These are phyloP conservation scores for Saccharomycopsis synnaedendra DNA, from an alignment of 805 yeast genomes.

Conservation along the genomic window DNA sequence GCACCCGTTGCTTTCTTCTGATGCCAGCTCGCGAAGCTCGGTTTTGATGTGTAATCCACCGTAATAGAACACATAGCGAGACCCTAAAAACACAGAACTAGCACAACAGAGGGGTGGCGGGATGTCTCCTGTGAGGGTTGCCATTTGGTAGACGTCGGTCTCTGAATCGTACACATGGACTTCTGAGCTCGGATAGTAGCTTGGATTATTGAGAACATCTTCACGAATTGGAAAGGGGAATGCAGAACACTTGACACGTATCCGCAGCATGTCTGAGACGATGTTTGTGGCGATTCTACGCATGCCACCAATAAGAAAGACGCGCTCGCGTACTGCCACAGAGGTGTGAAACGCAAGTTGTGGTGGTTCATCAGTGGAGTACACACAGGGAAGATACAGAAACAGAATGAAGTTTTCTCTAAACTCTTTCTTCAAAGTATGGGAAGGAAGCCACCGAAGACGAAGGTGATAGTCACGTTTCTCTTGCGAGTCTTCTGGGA, in stretches of 20 bases:
- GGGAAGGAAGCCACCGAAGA: neutral
- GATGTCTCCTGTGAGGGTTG: constrained; percentile 26
- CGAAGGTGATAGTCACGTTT: neutral
- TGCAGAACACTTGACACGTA: constrained; percentile 18
- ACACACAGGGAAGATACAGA: constrained; percentile 22
- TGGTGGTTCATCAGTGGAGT: constrained; percentile 31
- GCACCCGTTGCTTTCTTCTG: constrained; percentile 23
- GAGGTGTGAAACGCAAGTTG: constrained; percentile 33
- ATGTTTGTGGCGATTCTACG: constrained; percentile 11
- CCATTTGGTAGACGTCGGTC: constrained; percentile 27
- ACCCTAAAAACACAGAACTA: constrained; percentile 37
- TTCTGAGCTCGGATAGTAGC: constrained; percentile 27
- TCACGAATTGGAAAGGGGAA: constrained; percentile 36
- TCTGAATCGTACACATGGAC: constrained; percentile 29
- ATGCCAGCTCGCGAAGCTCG: constrained; percentile 19
- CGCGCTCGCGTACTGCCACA: constrained; percentile 26
- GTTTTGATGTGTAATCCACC: constrained; percentile 54
- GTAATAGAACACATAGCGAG: constrained; percentile 46
- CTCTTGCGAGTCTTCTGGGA: neutral
- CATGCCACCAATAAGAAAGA: constrained; percentile 38
- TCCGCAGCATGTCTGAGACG: neutral
- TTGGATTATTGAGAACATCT: constrained; percentile 30
- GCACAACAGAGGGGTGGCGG: constrained; percentile 46
- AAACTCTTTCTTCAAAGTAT: neutral
- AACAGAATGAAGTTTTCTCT: constrained; percentile 6